Conservation (phyloP, 176 grass and related monocot species). For the Ananas comosus region DNA sequence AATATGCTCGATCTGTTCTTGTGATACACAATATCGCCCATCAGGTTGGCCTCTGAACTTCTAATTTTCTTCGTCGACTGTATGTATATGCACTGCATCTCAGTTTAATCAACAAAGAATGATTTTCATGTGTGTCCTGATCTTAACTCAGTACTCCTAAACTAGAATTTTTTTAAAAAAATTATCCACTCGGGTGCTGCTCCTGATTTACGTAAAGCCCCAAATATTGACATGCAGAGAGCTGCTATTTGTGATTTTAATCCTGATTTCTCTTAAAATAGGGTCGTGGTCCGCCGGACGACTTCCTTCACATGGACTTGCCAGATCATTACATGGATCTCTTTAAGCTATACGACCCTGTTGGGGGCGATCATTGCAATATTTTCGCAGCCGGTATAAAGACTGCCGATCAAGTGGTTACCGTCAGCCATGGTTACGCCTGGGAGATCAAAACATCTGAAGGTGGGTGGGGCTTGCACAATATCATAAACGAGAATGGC, state of each 20-base stretch:
- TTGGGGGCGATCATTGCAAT: slow-evolving; percentile 72
- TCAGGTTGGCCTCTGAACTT: slow-evolving; percentile 46
- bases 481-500: slow-evolving; percentile 63
- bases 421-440: slow-evolving; percentile 70
- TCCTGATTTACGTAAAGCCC: background rate
- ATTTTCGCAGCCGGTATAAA: slow-evolving; percentile 76
- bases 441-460: slow-evolving; percentile 82
- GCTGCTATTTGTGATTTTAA: background rate
- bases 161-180: too few species aligned
- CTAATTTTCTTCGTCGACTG: background rate
- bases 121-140: background rate
- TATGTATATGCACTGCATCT: background rate
- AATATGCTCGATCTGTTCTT: slow-evolving; percentile 67
- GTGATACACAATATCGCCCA: slow-evolving; percentile 97
- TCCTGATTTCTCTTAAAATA: slow-evolving; percentile 15
- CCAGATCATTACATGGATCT: slow-evolving; percentile 70
- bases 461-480: slow-evolving; percentile 76
- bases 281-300: slow-evolving; percentile 74
- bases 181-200: background rate
- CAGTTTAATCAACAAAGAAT: background rate
- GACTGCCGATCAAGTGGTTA: slow-evolving; percentile 60
- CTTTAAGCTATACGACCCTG: slow-evolving; percentile 55
- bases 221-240: too few species aligned
- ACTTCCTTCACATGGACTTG: slow-evolving; percentile 47
- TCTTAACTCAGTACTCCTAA: too few species aligned